Evolutionary conservation across 495 filamentous ascomycete genomes (phyloP), one percentile per base, ranked within the genome.

Genomic region (Saxophila tyrrhenica): DNA sequence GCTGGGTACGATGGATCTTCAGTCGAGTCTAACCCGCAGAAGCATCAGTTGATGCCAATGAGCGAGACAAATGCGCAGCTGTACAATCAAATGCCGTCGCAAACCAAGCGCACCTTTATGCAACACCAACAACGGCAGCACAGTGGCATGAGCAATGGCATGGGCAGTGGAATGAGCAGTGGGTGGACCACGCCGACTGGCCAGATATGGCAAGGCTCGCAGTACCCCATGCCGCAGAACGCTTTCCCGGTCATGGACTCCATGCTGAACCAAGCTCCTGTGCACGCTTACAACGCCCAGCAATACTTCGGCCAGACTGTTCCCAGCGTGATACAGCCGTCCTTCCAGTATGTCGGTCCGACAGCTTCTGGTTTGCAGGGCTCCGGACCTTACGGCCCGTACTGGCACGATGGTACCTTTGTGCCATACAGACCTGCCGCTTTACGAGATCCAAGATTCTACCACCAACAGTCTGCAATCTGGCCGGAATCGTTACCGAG

Each of bases 1-100:
- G 90, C 87, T 52, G 91, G 89, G 15, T 98, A 98, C 64, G 91
- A 97, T 77, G 91, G 87, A 11, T 79, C 83, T 1, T 74, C 81
- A 24, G 87, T 92, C 65, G 81, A 83, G 64, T 79, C 81, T 19
- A 85, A 86, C 44, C 87, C 87, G 35, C 87, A 85, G 25, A 98
- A 97, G 68, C 90, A 97, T 65, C 86, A 97, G 65, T 72, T 95
- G n/a, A 74, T 95, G 19, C 81, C 79, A 5, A 44, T 52, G 9
- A 51, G 23, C 42, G 54, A 59, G 32, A 39, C 42, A 1, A 54
- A 35, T 41, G 39, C 17, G 25, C 39, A 39, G 16, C 16, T 3
- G 13, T 20, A 22, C 10, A 22, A 32, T 1, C 43, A 50, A n/a
- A 24, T 42, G 24, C 49, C 56, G 21, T 3, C 25, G 25, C 21